These are phyloP conservation scores for Chalciporus chontae DNA, from an alignment of 768 basidiomycete species.

Conservation along the genomic window DNA sequence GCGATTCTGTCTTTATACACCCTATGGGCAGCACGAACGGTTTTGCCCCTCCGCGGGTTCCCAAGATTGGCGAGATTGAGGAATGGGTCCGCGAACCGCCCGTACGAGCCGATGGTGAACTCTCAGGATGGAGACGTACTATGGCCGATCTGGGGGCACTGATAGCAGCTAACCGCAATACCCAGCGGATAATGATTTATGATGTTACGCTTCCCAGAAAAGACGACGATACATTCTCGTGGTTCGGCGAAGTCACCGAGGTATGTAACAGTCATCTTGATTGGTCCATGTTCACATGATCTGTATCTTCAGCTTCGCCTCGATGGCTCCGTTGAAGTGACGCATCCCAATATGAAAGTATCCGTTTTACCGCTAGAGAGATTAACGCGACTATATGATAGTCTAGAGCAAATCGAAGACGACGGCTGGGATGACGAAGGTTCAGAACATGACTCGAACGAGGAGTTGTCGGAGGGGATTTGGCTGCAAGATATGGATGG, in stretches of 20 bases:
- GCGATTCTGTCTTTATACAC: constrained; percentile 84
- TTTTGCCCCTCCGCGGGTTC: constrained; percentile 62
- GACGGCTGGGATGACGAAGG: constrained; percentile 49
- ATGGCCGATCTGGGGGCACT: constrained; percentile 62
- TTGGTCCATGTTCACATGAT: constrained; percentile 3
- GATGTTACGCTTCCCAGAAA: constrained; percentile 40
- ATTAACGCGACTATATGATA: constrained; percentile 76
- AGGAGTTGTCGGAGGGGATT: constrained; percentile 39
- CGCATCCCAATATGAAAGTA: constrained; percentile 54
- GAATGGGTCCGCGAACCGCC: constrained; percentile 68
- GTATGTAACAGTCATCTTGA: constrained; percentile 36
- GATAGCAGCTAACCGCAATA: constrained; percentile 48
- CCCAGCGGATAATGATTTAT: constrained; percentile 37
- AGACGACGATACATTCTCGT: constrained; percentile 48
- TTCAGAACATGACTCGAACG: constrained; percentile 35
- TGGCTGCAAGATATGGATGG: constrained; percentile 44
- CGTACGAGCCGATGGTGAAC: constrained; percentile 43
- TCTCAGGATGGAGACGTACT: constrained; percentile 68
- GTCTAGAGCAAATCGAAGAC: constrained; percentile 75
- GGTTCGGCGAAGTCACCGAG: constrained; percentile 86
- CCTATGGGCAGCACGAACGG: constrained; percentile 70
- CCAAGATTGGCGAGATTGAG: constrained; percentile 82
- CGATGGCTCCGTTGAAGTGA: constrained; percentile 72
- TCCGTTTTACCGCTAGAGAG: constrained; percentile 58
- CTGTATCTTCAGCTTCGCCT: constrained; percentile 52